Evolutionary conservation across 2,329 filamentous ascomycete species (phyloP).

Genomic region (Penicillium hordei): DNA sequence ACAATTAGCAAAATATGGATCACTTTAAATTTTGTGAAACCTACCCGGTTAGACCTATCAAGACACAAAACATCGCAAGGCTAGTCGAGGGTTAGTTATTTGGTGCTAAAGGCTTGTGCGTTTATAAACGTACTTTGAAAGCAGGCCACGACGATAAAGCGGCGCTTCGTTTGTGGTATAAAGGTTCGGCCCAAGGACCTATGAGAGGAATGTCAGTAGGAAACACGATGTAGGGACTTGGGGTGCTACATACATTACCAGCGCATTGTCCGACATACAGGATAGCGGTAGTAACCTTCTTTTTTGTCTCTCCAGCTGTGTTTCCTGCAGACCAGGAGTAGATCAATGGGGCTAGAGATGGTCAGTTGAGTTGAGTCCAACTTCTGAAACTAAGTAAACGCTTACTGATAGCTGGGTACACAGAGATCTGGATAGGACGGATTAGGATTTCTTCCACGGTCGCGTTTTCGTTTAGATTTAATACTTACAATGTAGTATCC

Average conservation of each 20-base stretch:
- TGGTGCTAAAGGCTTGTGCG: not conserved
- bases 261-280: constrained; percentile 65
- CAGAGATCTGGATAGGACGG: constrained; percentile 46
- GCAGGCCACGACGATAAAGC: constrained; percentile 57
- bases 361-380: constrained; percentile 18
- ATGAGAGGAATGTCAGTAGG: not conserved
- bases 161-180: constrained; percentile 63
- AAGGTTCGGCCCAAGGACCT: constrained; percentile 63
- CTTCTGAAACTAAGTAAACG: not conserved
- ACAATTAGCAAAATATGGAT: not conserved
- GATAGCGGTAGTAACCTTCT: constrained; percentile 64
- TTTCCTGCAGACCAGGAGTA: constrained; percentile 68
- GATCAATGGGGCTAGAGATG: constrained; percentile 57
- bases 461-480: not conserved
- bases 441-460: not conserved
- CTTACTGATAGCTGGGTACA: constrained; percentile 59
- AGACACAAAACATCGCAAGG: constrained; percentile 59
- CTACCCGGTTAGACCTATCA: constrained; percentile 55
- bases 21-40: constrained; percentile 3
- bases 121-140: constrained; percentile 49
- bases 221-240: not conserved
- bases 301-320: constrained; percentile 67
- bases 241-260: constrained; percentile 52
- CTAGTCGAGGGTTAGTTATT: constrained; percentile 22
- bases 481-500: constrained; percentile 55